Evolutionary conservation across 1,284 basidiomycete genomes (phyloP), one percentile per base, ranked within the genome.

Genomic region (Lentinula novae-zelandiae): DNA sequence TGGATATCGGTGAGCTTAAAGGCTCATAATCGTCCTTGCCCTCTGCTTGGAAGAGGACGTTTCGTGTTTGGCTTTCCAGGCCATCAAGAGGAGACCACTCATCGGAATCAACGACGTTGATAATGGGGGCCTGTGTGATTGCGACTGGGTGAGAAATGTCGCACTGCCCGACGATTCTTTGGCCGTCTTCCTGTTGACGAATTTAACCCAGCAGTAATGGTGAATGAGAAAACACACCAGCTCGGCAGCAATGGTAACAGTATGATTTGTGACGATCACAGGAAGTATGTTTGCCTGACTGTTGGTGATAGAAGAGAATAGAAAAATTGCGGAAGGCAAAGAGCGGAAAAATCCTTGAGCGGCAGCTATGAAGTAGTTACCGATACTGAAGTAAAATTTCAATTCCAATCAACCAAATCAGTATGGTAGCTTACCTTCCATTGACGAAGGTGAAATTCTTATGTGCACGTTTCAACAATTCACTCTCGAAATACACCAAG

Each of bases 181-280:
- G 78, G 6, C 90, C 91, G 68, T 96, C 86, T 69, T 88, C 86
- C 92, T 93, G 67, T 63, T 42, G 33, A 38, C 44, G 50, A 12
- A 57, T 61, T 52, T 58, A 50, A 58, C 55, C 34, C 57, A 48
- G 17, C 17, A 33, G 49, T 22, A 6, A 12, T 9, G 0, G 9
- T 46, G 27, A 8, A 10, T 9, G 27, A 33, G 40, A 20, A 46
- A n/a, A 73, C 87, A 74, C 33, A 93, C 92, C 62, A 98, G 79
- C 71, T 95, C 89, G 6, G 91, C 95, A n/a, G 95, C 94, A 64
- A 99, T 96, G 3, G 95, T 98, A n/a, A 96, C 93, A 0, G 93
- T 96, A 73, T 95, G 94, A 73, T 95, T 97, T 1, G 96, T 98
- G 54, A 97, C 89, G 67, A 98, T 92, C 6, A 90, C 92, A 0